Evolutionary conservation across 306 rosid species (phyloP), one percentile per base, ranked within the genome.

Genomic region (Medicago ruthenica): DNA sequence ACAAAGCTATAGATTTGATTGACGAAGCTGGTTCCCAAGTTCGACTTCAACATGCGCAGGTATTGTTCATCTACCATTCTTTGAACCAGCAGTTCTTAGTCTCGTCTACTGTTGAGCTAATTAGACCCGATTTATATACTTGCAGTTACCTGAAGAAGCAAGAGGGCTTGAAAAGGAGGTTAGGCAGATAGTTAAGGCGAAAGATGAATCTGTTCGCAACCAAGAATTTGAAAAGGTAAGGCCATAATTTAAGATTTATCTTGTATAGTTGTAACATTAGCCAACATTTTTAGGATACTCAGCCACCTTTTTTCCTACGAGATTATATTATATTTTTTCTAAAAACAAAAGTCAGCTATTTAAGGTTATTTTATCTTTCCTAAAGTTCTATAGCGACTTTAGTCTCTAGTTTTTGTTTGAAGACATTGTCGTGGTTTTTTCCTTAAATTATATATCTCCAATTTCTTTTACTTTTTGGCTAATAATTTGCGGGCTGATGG

Each of bases 21-120:
- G 98, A 93, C 73, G 98, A 93, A 83, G 98, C 98, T 70, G 98
- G 98, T 70, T 93, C 98, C 51, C 89, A 94, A 10, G 98, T 93
- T 45, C 87, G 97, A 70, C 96, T 93, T 62, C 96, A 86, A 66
- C 96, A 93, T 87, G 98, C 98, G 24, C 96, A 89, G 89, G 98
- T 89, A 82, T 24, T 24, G 27, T 24, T n/a, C 40, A 13, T 54
- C 20, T 59, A 47, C 44, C 20, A 11, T 37, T 57, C 4, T 16
- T 41, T 16, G 40, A 16, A 27, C 51, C 68, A 45, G 17, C n/a
- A 74, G 31, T 69, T 75, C 11, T 60, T 24, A 24, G 8, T 65
- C n/a, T 71, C 22, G 21, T 50, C 44, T 50, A 37, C 44, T 45
- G 24, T 44, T 50, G 58, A 53, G 73, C 66, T 88, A 76, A 82